phyloP scores from a whole-genome alignment of 106 monocot genomes.

The Iris macrosiphon region DNA sequence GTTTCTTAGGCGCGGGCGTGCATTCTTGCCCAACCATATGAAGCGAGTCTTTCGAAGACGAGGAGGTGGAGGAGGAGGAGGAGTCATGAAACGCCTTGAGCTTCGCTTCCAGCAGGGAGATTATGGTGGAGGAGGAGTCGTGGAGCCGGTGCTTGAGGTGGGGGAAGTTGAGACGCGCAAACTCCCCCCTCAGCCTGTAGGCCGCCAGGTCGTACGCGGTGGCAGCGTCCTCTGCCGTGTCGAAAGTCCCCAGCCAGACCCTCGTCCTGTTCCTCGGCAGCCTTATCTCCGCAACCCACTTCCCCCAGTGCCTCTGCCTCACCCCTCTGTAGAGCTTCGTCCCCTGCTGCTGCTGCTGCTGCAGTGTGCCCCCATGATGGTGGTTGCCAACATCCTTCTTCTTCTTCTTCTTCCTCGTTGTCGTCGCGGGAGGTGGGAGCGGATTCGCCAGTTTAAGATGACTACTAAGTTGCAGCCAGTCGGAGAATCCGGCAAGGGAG shows the following conservation, averaged over 20 bases:
- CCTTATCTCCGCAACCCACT: conserved; percentile 63
- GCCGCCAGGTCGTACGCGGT: conserved; percentile 46
- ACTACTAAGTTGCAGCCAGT: conserved; percentile 12
- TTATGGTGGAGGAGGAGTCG: neutral
- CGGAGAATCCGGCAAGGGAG: conserved; percentile 3
- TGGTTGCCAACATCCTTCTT: neutral
- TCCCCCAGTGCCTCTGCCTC: conserved; percentile 54
- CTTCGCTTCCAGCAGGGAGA: conserved; percentile 29
- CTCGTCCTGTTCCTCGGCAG: conserved; percentile 39
- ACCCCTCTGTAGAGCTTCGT: conserved; percentile 36
- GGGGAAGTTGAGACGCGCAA: conserved; percentile 49
- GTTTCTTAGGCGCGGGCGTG: neutral
- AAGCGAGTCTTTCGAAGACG: neutral
- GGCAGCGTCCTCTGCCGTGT: conserved; percentile 36
- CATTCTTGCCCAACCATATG: neutral
- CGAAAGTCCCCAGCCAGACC: conserved; percentile 43
- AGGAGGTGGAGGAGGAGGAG: neutral
- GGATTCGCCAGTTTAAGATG: neutral
- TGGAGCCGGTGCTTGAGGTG: conserved; percentile 26
- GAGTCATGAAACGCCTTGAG: conserved; percentile 9
- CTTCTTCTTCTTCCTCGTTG: neutral
- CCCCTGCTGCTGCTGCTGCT: neutral
- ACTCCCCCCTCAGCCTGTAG: conserved; percentile 36
- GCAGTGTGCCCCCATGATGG: neutral
- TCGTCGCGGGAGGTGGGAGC: neutral